Conservation (phyloP, 176 grass and related monocot genomes). For the Carex cristatella region DNA sequence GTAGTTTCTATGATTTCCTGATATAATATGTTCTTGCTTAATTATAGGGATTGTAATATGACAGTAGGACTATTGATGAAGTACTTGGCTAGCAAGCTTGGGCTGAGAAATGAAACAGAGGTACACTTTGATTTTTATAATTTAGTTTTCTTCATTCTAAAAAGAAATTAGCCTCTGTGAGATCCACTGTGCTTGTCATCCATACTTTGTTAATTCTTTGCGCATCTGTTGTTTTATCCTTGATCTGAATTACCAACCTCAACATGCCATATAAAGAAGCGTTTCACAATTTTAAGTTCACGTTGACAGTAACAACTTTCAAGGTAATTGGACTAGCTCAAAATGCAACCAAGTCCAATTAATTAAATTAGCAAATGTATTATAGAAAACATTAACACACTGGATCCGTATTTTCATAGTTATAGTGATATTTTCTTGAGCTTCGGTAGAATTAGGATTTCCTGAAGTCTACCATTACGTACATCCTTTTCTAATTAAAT, state of each 20-base stretch:
- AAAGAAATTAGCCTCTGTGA: neutral
- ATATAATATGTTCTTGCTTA: neutral
- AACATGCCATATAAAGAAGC: neutral
- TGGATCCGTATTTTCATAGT: neutral
- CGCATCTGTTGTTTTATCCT: neutral
- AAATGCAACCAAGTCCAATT: neutral
- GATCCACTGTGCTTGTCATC: neutral
- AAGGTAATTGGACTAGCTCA: neutral
- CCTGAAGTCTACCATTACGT: neutral
- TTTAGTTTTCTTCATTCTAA: neutral
- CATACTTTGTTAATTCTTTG: neutral
- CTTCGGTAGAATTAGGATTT: neutral
- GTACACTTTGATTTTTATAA: conserved; percentile 26
- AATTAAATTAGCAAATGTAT: neutral
- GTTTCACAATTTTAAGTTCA: neutral
- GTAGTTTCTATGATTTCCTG: neutral
- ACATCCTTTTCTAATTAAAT: neutral
- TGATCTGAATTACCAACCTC: neutral
- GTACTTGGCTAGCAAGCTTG: conserved; percentile 80
- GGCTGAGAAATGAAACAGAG: conserved; percentile 46
- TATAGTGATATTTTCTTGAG: neutral
- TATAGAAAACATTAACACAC: neutral
- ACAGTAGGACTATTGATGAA: conserved; percentile 65
- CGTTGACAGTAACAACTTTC: neutral
- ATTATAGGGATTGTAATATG: conserved; percentile 60